Evolutionary conservation across 768 basidiomycete species (phyloP).

Genomic region (Mycena maculata): DNA sequence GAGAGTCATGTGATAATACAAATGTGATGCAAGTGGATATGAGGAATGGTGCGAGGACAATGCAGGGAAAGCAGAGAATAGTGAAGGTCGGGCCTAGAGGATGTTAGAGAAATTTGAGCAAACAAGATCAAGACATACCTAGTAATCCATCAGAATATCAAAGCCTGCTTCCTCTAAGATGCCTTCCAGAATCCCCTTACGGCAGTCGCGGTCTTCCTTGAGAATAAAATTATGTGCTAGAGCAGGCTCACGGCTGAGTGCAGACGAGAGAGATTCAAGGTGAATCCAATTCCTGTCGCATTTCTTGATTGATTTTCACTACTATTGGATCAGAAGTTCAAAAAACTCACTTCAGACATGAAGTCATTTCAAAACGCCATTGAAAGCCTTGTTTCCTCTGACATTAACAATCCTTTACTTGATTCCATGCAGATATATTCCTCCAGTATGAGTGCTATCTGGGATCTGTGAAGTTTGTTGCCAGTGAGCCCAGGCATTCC

Average conservation of each 20-base stretch:
- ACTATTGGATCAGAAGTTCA: constrained; percentile 1
- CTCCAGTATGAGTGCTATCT: not conserved
- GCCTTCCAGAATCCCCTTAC: not conserved
- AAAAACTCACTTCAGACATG: not conserved
- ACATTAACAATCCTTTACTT: not conserved
- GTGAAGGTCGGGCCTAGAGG: not conserved
- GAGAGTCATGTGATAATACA: no score
- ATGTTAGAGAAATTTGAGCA: no score
- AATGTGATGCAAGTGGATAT: no score
- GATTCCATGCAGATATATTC: constrained; percentile 8
- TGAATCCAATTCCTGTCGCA: constrained; percentile 16
- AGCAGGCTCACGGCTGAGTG: not conserved
- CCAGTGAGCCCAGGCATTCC: constrained; percentile 1
- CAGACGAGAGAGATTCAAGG: no score
- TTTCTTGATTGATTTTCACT: constrained; percentile 15
- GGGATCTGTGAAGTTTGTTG: constrained; percentile 4
- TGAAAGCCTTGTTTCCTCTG: not conserved
- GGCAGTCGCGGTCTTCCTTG: not conserved
- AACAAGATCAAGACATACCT: not conserved
- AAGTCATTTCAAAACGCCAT: not conserved
- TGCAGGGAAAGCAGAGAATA: not conserved
- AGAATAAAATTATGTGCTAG: constrained; percentile 5
- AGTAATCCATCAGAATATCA: not conserved
- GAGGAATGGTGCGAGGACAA: no score
- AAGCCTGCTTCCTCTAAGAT: not conserved